Evolutionary conservation across 495 filamentous ascomycete species (phyloP).

Genomic region (Thermothielavioides terrestris): DNA sequence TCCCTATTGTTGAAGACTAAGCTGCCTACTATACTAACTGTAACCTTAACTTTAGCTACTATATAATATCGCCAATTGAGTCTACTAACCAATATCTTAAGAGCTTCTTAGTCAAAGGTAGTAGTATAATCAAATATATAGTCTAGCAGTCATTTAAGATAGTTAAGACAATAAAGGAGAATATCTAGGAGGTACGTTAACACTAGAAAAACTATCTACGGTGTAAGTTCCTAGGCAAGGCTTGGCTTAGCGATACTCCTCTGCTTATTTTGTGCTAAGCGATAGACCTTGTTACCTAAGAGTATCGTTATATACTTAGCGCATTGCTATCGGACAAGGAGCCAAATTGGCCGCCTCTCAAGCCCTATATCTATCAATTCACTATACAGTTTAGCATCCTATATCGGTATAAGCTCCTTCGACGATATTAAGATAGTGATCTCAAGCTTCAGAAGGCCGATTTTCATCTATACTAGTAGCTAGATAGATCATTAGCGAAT

Average conservation of each 20-base stretch:
- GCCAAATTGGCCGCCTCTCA: not conserved
- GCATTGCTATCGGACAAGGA: not conserved
- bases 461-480: not conserved
- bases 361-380: not conserved
- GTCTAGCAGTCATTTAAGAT: not conserved
- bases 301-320: not conserved
- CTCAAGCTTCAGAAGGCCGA: not conserved
- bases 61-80: not conserved
- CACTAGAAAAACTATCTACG: too few species aligned
- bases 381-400: not conserved
- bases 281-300: not conserved
- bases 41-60: not conserved
- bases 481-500: not conserved
- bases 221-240: not conserved
- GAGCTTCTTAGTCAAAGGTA: not conserved
- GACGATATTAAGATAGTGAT: not conserved
- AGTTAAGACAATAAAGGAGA: not conserved
- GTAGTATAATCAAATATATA: not conserved
- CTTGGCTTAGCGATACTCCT: not conserved
- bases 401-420: not conserved
- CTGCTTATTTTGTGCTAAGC: not conserved
- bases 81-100: not conserved
- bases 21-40: not conserved
- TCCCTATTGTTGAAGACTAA: not conserved
- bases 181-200: not conserved